Conservation (phyloP, 768 basidiomycete genomes). For the Calocybe gangraenosa region DNA sequence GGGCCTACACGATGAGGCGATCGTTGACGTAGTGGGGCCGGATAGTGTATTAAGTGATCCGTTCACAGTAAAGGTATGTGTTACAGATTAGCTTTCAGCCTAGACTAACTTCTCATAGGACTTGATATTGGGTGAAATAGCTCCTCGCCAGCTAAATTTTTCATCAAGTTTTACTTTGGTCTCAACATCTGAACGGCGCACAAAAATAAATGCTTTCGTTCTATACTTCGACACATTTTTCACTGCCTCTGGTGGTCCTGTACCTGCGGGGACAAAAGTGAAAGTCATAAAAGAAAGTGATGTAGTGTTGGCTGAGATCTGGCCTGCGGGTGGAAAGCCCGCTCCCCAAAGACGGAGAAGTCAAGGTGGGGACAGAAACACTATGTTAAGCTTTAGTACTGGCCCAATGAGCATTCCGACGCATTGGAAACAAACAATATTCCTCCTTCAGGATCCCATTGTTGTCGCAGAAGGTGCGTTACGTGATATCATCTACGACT, state of each 20-base stretch:
- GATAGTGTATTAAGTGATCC: conserved; percentile 64
- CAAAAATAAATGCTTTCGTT: conserved; percentile 73
- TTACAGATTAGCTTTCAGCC: not conserved
- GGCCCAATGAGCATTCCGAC: conserved; percentile 84
- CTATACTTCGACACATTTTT: conserved; percentile 98
- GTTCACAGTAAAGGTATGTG: conserved; percentile 57
- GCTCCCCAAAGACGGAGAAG: conserved; percentile 59
- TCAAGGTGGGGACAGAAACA: conserved; percentile 40
- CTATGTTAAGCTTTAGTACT: conserved; percentile 80
- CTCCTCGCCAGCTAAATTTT: conserved; percentile 75
- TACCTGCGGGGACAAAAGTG: conserved; percentile 49
- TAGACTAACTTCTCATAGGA: conserved; percentile 48
- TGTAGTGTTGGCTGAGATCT: conserved; percentile 69
- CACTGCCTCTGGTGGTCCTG: conserved; percentile 48
- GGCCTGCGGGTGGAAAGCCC: conserved; percentile 70
- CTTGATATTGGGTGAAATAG: conserved; percentile 62
- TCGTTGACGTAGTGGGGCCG: conserved; percentile 74
- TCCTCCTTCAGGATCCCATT: conserved; percentile 79
- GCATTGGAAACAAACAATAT: conserved; percentile 96
- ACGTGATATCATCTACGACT: not conserved
- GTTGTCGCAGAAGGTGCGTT: conserved; percentile 68
- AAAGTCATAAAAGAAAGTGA: conserved; percentile 55
- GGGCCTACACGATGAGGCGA: conserved; percentile 73
- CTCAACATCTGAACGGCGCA: conserved; percentile 55
- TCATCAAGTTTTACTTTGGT: conserved; percentile 69